Base-by-base conservation (phyloP, 2,329 filamentous ascomycete species). In the Aspergillus sp. region DNA sequence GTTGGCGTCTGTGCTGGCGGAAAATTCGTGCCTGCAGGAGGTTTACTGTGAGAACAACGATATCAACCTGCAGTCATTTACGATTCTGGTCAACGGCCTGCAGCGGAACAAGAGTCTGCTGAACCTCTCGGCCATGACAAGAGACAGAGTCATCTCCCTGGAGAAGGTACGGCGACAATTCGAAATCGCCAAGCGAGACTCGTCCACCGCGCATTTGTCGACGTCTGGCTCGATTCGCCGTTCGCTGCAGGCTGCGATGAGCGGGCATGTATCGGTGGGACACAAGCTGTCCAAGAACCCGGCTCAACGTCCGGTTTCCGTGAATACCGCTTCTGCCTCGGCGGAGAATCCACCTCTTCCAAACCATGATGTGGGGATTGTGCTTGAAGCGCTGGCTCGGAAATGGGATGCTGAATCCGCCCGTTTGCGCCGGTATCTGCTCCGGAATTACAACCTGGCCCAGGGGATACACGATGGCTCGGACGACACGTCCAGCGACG, bases 11-110 rank as follows among this genome's bases (percentile, higher is more conserved):
- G 78, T 84, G 11, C 60, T 84, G 22, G 75, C 79, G 46, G 67
- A 67, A 39, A 84, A 84, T 46, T 64, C 57, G 2, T 72, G 71
- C 1, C 59, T 85, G 4, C 67, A 70, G 15, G 75, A 83, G 49
- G 66, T 85, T 4, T 69, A 82, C 45, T 84, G 80, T 53, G 78
- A 80, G 40, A 76, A 80, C 52, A 85, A 85, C 48, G 75, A 77
- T 34, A 80, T 82, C 34, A 78, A 77, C 28, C 64, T 82, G n/a
- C 75, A 79, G 42, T 78, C 76, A 1, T 78, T 82, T 42, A 82
- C 77, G 0, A 75, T 78, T 32, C 60, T 82, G 5, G 75, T 84
- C 30, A 80, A 83, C 46, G 71, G 77, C 12, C 58, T 84, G n/a
- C 69, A 78, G 37, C 71, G 69, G 26, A 85, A 85, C 47, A 71